phyloP scores from a whole-genome alignment of 2,329 filamentous ascomycete genomes.

The Periconia sp. region DNA sequence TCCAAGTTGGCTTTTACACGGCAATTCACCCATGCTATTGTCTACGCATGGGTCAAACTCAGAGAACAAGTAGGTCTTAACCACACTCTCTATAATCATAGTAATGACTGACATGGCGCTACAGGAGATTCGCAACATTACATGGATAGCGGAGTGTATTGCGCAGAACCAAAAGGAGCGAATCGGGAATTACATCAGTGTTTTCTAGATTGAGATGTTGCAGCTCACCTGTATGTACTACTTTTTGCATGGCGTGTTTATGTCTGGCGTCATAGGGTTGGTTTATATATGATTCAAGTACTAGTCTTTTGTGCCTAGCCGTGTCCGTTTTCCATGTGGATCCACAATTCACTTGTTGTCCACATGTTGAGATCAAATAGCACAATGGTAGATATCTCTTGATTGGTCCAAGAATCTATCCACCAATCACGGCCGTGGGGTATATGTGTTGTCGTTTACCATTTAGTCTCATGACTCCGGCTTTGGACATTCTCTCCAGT shows the following conservation, averaged over 20 bases:
- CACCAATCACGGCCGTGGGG: too few relatives aligned
- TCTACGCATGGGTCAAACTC: conserved; percentile 97
- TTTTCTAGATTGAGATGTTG: conserved; percentile 58
- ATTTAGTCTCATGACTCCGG: too few relatives aligned
- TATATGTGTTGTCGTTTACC: too few relatives aligned
- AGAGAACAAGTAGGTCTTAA: conserved; percentile 79
- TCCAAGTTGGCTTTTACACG: conserved; percentile 93
- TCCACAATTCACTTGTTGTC: too few relatives aligned
- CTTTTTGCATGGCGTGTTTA: conserved; percentile 27
- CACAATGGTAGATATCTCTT: too few relatives aligned
- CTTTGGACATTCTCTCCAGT: too few relatives aligned
- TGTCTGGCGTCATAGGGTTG: conserved; percentile 30
- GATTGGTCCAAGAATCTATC: too few relatives aligned
- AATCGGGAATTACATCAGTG: conserved; percentile 98
- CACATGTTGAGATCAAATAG: too few relatives aligned
- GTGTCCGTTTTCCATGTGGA: too few relatives aligned
- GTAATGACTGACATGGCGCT: conserved; percentile 14
- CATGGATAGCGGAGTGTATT: conserved; percentile 99
- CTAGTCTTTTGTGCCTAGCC: not conserved
- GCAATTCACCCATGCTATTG: conserved; percentile 92
- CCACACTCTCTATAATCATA: not conserved
- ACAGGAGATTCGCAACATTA: conserved; percentile 98
- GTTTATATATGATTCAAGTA: conserved; percentile 29
- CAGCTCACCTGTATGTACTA: conserved; percentile 28
- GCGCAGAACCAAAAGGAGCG: conserved; percentile 99